Evolutionary conservation across 257 asterid species (phyloP).

Genomic region (Capsicum pubescens): DNA sequence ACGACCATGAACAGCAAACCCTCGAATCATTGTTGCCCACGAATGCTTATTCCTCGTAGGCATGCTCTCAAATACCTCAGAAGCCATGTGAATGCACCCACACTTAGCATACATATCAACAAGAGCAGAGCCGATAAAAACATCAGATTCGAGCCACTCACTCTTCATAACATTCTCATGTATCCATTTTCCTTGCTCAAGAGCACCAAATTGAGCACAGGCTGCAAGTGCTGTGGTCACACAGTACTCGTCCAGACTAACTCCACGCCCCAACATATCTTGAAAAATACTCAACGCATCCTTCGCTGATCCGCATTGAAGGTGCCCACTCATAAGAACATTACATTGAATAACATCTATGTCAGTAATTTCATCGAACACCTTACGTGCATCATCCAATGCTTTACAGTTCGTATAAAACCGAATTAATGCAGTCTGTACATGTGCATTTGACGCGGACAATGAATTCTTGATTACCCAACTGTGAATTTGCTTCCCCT

Average conservation of each 20-base stretch:
- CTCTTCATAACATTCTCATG: constrained; percentile 62
- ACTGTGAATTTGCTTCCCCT: constrained; percentile 60
- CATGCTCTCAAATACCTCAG: constrained; percentile 58
- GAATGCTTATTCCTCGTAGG: constrained; percentile 41
- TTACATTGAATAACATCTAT: constrained; percentile 72
- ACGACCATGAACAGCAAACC: constrained; percentile 48
- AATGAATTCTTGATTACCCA: constrained; percentile 63
- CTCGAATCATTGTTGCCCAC: constrained; percentile 48
- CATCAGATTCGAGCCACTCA: constrained; percentile 49
- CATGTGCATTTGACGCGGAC: constrained; percentile 47
- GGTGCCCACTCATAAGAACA: constrained; percentile 70
- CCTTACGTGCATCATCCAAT: constrained; percentile 52
- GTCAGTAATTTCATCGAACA: constrained; percentile 55
- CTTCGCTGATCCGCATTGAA: constrained; percentile 47
- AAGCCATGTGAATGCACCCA: constrained; percentile 64
- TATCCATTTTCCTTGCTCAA: constrained; percentile 67
- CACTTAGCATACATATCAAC: constrained; percentile 90
- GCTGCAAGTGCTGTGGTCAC: constrained; percentile 65
- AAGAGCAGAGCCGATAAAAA: constrained; percentile 62
- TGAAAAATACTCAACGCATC: constrained; percentile 56
- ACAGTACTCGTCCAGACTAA: constrained; percentile 72
- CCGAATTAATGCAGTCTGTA: constrained; percentile 68
- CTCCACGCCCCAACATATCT: constrained; percentile 56
- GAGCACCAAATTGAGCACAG: constrained; percentile 58
- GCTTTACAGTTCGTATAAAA: constrained; percentile 57